These are phyloP conservation scores for Neofusicoccum ribis DNA, from an alignment of 2,329 filamentous ascomycete species.

Conservation along the genomic window DNA sequence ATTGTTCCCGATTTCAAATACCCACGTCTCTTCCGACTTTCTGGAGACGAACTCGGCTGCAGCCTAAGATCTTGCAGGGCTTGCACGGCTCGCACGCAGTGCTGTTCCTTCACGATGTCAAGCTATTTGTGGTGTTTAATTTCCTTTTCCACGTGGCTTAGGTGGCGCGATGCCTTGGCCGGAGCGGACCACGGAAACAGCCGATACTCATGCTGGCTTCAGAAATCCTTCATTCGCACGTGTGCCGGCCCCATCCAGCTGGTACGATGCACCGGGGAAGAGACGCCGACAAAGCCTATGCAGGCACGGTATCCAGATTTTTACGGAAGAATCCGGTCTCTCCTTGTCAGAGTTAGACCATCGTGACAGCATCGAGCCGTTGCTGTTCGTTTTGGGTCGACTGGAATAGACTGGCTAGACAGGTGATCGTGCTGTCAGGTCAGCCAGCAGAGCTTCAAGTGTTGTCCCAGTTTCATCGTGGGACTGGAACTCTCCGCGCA, in stretches of 20 bases:
- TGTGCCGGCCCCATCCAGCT: background rate
- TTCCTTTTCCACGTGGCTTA: background rate
- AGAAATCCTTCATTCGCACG: background rate
- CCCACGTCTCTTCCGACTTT: background rate
- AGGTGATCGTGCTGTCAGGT: too few species aligned
- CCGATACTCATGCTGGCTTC: background rate
- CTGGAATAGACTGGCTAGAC: too few species aligned
- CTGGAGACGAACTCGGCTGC: background rate
- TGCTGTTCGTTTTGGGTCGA: too few species aligned
- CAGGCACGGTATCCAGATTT: background rate
- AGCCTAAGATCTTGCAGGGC: background rate
- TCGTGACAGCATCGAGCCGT: too few species aligned
- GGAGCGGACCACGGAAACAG: background rate
- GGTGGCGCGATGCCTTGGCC: background rate
- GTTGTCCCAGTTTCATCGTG: too few species aligned
- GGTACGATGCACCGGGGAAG: background rate
- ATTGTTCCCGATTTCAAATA: background rate
- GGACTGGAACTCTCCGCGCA: too few species aligned
- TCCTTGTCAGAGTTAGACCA: too few species aligned
- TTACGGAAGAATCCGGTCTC: background rate
- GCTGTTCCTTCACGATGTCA: background rate
- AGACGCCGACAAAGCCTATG: background rate
- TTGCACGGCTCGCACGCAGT: background rate
- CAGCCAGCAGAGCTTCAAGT: too few species aligned
- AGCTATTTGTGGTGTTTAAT: background rate